Conservation (phyloP, 352 stramenopile species). For the Phytophthora uliginosa region DNA sequence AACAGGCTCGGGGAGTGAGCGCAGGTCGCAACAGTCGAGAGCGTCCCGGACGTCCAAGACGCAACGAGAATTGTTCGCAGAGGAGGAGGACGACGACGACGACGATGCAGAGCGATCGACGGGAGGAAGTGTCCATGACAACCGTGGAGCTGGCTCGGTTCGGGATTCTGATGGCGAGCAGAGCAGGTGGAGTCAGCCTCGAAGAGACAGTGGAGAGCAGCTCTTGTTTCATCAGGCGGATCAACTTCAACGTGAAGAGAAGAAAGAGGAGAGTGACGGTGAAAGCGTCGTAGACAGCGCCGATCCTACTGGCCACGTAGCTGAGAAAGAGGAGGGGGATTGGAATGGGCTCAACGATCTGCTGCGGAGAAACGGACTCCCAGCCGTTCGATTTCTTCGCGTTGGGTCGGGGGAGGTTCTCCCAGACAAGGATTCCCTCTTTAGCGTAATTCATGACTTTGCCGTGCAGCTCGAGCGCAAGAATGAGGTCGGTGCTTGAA, state of each 20-base stretch:
- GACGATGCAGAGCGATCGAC: background rate
- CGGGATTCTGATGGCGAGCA: background rate
- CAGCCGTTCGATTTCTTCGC: slow-evolving; percentile 50
- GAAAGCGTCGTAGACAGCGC: background rate
- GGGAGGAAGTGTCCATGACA: background rate
- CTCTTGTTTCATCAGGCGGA: slow-evolving; percentile 17
- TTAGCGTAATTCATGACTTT: slow-evolving; percentile 74
- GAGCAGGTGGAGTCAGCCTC: slow-evolving; percentile 12
- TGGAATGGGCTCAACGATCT: slow-evolving; percentile 72
- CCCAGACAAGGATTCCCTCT: slow-evolving; percentile 60
- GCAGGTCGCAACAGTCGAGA: slow-evolving; percentile 6
- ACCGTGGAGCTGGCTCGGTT: background rate
- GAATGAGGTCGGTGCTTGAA: slow-evolving; percentile 62
- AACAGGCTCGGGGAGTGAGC: slow-evolving; percentile 1
- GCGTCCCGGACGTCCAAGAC: slow-evolving; percentile 9
- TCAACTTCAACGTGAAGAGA: slow-evolving; percentile 24
- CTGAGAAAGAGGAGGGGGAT: slow-evolving; percentile 31
- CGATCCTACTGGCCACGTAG: background rate
- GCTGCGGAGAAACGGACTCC: slow-evolving; percentile 67
- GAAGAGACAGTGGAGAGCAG: slow-evolving; percentile 10
- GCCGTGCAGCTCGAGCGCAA: slow-evolving; percentile 69
- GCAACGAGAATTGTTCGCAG: slow-evolving; percentile 26
- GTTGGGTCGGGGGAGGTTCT: slow-evolving; percentile 23
- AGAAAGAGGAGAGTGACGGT: slow-evolving; percentile 27
- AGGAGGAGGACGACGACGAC: background rate